Evolutionary conservation across 1,139 yeast species (phyloP).

Genomic region (Hansenula lynferdii): DNA sequence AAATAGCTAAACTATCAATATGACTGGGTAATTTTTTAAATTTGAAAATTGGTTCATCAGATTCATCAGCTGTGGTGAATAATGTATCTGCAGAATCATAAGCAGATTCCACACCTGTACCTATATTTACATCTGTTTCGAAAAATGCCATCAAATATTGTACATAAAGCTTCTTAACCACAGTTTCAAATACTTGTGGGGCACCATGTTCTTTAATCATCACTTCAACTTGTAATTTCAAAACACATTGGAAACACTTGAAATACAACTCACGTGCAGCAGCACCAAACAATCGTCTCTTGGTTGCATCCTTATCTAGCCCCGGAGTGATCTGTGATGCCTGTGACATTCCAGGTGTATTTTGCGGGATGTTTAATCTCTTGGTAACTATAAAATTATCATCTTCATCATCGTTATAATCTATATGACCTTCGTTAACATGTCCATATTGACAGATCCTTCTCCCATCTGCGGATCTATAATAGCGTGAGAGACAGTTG

Average conservation of each 20-base stretch:
- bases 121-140: neutral
- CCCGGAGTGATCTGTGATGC: conserved; percentile 13
- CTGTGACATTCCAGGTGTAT: conserved; percentile 21
- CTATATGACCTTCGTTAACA: conserved; percentile 75
- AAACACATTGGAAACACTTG: conserved; percentile 49
- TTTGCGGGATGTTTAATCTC: conserved; percentile 44
- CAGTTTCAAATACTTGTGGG: conserved; percentile 32
- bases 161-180: conserved; percentile 30
- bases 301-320: conserved; percentile 12
- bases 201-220: conserved; percentile 30
- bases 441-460: conserved; percentile 89
- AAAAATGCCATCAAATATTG: neutral
- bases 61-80: neutral
- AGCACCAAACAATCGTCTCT: conserved; percentile 42
- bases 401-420: conserved; percentile 73
- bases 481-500: conserved; percentile 78
- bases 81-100: neutral
- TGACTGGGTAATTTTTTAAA: conserved; percentile 13
- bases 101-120: neutral
- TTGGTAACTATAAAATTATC: conserved; percentile 45
- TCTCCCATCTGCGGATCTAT: conserved; percentile 69
- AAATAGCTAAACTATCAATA: conserved; percentile 31
- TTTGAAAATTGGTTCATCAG: neutral
- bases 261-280: conserved; percentile 44
- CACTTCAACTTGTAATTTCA: conserved; percentile 44